A percentile compares a stretch with the other conserved stretches of the same genome.
phyloP scores from a whole-genome alignment of 495 filamentous ascomycete species.

The Penicillium macrosclerotiorum region DNA sequence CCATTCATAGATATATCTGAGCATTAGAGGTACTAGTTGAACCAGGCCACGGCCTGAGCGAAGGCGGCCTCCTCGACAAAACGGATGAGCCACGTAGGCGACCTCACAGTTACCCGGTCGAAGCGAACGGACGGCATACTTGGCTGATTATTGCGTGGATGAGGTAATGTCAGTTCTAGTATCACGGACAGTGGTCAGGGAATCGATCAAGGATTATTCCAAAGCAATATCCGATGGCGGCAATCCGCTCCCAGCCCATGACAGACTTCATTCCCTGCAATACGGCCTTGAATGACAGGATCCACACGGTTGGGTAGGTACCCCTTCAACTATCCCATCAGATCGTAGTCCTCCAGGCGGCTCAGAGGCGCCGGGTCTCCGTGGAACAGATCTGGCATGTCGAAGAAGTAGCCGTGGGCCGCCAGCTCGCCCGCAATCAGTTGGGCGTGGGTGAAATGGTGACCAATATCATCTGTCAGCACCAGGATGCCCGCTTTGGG shows the following conservation, averaged over 20 bases:
- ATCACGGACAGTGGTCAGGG: too few species aligned
- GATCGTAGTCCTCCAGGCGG: constrained; percentile 22
- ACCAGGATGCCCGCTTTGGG: constrained; percentile 28
- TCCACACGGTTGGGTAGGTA: constrained; percentile 61
- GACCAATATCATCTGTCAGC: constrained; percentile 35
- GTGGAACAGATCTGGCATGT: constrained; percentile 58
- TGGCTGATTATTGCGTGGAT: too few species aligned
- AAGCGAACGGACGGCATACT: constrained; percentile 48
- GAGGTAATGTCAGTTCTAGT: too few species aligned
- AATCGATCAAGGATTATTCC: constrained; percentile 34
- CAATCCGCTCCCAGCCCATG: constrained; percentile 60
- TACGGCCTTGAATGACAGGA: constrained; percentile 53
- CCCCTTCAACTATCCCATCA: constrained; percentile 27
- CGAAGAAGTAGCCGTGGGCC: constrained; percentile 70
- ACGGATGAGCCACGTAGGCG: constrained; percentile 70
- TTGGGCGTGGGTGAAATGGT: constrained; percentile 34
- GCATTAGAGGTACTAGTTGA: constrained; percentile 50
- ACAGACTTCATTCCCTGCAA: constrained; percentile 52
- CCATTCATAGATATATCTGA: not conserved
- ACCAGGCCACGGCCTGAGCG: constrained; percentile 71
- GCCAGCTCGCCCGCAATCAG: constrained; percentile 70
- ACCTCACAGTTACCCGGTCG: constrained; percentile 44
- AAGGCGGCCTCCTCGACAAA: constrained; percentile 78
- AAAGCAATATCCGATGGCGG: constrained; percentile 76
- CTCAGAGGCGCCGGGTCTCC: constrained; percentile 33